Evolutionary conservation across 768 basidiomycete species (phyloP).

Genomic region (Boletus coccyginus): DNA sequence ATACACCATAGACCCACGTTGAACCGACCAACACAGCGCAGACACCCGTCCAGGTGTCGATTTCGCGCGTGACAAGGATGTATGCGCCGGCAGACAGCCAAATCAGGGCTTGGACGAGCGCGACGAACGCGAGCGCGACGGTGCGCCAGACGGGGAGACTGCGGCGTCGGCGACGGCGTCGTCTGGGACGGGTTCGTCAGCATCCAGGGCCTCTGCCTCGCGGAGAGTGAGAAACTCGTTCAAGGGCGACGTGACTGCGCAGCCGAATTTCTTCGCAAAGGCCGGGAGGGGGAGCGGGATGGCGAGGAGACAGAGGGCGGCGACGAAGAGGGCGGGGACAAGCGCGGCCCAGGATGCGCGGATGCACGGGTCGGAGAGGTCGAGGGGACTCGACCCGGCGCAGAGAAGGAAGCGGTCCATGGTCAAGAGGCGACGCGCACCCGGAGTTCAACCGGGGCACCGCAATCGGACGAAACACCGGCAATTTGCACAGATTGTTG

Average conservation of each 20-base stretch:
- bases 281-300: conserved; percentile 28
- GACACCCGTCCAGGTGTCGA: conserved; percentile 33
- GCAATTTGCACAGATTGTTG: too few species aligned
- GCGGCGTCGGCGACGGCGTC: not conserved
- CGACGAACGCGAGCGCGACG: conserved; percentile 51
- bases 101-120: conserved; percentile 51
- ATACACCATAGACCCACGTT: conserved; percentile 66
- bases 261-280: conserved; percentile 14
- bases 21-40: conserved; percentile 47
- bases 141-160: conserved; percentile 60
- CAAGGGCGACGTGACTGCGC: conserved; percentile 30
- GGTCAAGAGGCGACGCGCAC: too few species aligned
- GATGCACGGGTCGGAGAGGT: conserved; percentile 46
- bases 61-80: conserved; percentile 38
- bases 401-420: too few species aligned
- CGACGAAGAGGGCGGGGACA: conserved; percentile 46
- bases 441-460: too few species aligned
- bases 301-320: conserved; percentile 39
- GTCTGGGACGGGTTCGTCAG: not conserved
- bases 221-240: conserved; percentile 45
- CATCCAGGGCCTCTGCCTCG: conserved; percentile 54
- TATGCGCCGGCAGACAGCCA: conserved; percentile 67
- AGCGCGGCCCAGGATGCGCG: conserved; percentile 52
- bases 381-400: conserved; percentile 19
- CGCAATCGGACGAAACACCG: too few species aligned